Evolutionary conservation across 306 rosid genomes (phyloP).

Genomic region (Prunus mira): DNA sequence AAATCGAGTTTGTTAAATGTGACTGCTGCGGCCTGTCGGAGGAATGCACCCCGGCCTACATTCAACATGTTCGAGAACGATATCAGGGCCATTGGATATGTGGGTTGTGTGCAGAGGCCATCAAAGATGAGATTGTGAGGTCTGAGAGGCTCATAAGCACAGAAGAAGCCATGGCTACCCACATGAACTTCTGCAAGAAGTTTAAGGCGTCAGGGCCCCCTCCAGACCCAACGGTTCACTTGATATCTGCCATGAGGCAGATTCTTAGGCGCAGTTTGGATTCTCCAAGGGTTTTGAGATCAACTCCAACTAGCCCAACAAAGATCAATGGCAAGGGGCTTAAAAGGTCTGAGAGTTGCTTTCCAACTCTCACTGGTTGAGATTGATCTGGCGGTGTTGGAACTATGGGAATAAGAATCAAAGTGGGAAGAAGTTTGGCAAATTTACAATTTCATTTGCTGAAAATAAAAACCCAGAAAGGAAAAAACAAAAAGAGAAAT

Average conservation of each 20-base stretch:
- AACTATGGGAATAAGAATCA: constrained; percentile 7
- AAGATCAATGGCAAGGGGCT: constrained; percentile 40
- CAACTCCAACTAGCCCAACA: constrained; percentile 59
- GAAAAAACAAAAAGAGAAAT: constrained; percentile 10
- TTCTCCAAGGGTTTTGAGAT: constrained; percentile 61
- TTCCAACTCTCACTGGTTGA: constrained; percentile 62
- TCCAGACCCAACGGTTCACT: constrained; percentile 61
- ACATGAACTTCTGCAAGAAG: constrained; percentile 72
- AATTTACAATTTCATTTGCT: constrained; percentile 27
- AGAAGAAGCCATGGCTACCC: constrained; percentile 81
- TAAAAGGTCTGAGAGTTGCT: constrained; percentile 69
- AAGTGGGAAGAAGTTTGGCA: constrained; percentile 1
- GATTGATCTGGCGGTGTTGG: constrained; percentile 4
- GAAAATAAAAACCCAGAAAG: constrained; percentile 25
- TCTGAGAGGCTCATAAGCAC: constrained; percentile 64
- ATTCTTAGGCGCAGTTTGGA: constrained; percentile 78
- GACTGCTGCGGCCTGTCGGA: constrained; percentile 91
- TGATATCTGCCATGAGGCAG: constrained; percentile 85
- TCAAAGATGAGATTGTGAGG: constrained; percentile 78
- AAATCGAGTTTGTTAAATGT: constrained; percentile 73
- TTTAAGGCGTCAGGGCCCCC: constrained; percentile 73
- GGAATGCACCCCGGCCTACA: constrained; percentile 87
- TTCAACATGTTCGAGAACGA: constrained; percentile 63
- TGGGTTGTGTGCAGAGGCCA: constrained; percentile 87
- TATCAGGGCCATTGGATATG: constrained; percentile 84